Conservation (phyloP, 2,329 filamentous ascomycete species). For the Chaetomium strumarium region DNA sequence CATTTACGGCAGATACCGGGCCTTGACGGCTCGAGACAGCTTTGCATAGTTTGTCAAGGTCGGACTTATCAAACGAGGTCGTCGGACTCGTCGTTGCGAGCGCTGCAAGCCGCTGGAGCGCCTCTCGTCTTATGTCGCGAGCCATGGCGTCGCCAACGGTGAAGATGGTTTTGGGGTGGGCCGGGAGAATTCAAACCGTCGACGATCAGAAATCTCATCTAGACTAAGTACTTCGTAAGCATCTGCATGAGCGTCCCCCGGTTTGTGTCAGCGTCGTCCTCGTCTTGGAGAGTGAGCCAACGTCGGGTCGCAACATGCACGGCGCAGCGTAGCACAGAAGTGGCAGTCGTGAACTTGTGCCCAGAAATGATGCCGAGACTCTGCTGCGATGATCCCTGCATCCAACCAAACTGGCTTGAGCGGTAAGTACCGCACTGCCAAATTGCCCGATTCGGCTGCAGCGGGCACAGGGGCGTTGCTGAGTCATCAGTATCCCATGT, state of each 20-base stretch:
- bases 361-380: neutral
- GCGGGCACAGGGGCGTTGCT: conserved; percentile 4
- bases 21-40: conserved; percentile 47
- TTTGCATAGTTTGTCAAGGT: conserved; percentile 56
- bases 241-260: neutral
- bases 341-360: neutral
- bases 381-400: neutral
- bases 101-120: conserved; percentile 59
- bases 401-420: neutral
- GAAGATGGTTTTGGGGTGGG: neutral
- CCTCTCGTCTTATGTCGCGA: conserved; percentile 54
- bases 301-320: neutral
- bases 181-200: neutral
- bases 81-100: conserved; percentile 52
- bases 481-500: conserved; percentile 16
- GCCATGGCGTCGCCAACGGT: conserved; percentile 34
- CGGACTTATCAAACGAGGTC: conserved; percentile 54
- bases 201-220: neutral
- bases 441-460: neutral
- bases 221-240: neutral
- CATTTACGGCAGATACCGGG: conserved; percentile 43
- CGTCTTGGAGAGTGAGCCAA: neutral
- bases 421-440: neutral
- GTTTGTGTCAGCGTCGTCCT: neutral
- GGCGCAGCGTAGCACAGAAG: neutral